These are phyloP conservation scores for Inonotus obliquus DNA, from an alignment of 1,284 basidiomycete species.

Conservation along the genomic window DNA sequence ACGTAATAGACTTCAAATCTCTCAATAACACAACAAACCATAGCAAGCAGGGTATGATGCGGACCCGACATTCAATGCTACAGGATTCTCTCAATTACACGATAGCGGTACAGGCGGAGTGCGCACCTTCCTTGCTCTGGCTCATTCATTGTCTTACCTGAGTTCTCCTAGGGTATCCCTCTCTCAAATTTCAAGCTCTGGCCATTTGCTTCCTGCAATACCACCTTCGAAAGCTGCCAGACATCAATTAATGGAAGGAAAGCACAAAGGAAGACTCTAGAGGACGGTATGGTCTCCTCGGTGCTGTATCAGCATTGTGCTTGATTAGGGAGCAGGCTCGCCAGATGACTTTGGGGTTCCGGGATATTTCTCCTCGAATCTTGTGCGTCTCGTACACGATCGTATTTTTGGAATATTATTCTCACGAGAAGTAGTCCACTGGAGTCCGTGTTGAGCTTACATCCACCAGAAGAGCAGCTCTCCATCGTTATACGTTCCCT, in stretches of 20 bases:
- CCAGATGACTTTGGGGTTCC: slow-evolving; percentile 21
- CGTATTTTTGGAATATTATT: neutral
- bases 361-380: slow-evolving; percentile 22
- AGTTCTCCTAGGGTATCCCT: slow-evolving; percentile 15
- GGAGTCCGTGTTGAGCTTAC: slow-evolving; percentile 22
- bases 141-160: neutral
- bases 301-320: neutral
- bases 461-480: slow-evolving; percentile 20
- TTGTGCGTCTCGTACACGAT: slow-evolving; percentile 9
- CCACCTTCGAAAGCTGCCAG: slow-evolving; percentile 19
- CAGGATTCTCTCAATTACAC: slow-evolving; percentile 23
- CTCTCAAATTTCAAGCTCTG: slow-evolving; percentile 20
- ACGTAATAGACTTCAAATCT: no score
- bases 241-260: slow-evolving; percentile 16
- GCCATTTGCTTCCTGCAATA: slow-evolving; percentile 18
- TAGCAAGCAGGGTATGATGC: slow-evolving; percentile 24
- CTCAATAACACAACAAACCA: no score
- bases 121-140: neutral
- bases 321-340: neutral
- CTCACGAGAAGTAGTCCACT: slow-evolving; percentile 13
- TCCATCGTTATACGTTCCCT: slow-evolving; percentile 24
- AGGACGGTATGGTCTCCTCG: slow-evolving; percentile 9
- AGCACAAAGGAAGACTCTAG: slow-evolving; percentile 9
- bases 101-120: slow-evolving; percentile 24
- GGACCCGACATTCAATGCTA: slow-evolving; percentile 21